Conservation (phyloP, 352 stramenopile species). For the Phytophthora agathidicida region DNA sequence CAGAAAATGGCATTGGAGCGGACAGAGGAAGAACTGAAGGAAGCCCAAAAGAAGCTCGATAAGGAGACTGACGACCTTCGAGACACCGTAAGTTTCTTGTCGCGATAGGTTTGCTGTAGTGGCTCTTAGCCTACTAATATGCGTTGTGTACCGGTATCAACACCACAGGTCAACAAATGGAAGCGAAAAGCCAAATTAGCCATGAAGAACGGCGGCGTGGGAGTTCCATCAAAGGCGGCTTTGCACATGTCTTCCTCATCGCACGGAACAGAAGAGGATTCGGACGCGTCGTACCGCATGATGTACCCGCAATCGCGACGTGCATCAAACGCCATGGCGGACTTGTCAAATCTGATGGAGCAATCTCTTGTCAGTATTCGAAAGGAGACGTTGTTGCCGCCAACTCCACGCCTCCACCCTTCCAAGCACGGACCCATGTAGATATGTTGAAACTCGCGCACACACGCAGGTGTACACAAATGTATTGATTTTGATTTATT, state of each 20-base stretch:
- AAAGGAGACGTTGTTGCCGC: constrained; percentile 43
- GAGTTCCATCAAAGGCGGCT: constrained; percentile 7
- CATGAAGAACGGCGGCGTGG: constrained; percentile 32
- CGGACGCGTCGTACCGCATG: constrained; percentile 59
- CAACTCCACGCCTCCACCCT: constrained; percentile 6
- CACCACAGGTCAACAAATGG: constrained; percentile 54
- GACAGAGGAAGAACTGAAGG: constrained; percentile 55
- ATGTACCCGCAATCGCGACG: constrained; percentile 50
- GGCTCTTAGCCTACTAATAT: no score
- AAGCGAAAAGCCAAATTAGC: constrained; percentile 76
- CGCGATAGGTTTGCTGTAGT: neutral
- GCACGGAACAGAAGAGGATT: constrained; percentile 63
- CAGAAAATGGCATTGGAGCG: constrained; percentile 50
- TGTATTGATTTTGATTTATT: constrained; percentile 56
- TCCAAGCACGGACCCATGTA: constrained; percentile 18
- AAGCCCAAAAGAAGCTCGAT: constrained; percentile 62
- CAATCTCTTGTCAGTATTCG: constrained; percentile 70
- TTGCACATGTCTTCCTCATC: constrained; percentile 64
- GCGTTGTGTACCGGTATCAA: constrained; percentile 10
- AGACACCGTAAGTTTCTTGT: constrained; percentile 42
- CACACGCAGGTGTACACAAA: constrained; percentile 19
- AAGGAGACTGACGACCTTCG: constrained; percentile 69
- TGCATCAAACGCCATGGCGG: constrained; percentile 71
- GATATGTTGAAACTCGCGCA: constrained; percentile 10
- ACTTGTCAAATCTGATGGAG: constrained; percentile 83